phyloP scores from a whole-genome alignment of 2,329 filamentous ascomycete genomes.

The Aspergillus fumigatiaffinis region DNA sequence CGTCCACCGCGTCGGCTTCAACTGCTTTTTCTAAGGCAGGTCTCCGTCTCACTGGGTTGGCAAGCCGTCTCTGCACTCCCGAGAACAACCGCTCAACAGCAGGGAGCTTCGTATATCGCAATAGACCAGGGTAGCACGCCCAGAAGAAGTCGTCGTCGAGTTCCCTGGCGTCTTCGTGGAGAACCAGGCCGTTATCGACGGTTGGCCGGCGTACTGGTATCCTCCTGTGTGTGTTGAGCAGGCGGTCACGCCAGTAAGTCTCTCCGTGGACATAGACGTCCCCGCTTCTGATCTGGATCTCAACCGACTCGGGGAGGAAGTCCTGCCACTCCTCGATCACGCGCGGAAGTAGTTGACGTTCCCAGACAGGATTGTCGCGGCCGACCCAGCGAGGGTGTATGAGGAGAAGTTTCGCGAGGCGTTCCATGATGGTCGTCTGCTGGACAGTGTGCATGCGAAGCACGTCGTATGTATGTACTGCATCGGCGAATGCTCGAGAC shows the following conservation, averaged over 20 bases:
- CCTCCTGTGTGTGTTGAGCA: slow-evolving; percentile 12
- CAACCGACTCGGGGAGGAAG: slow-evolving; percentile 40
- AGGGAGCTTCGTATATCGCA: slow-evolving; percentile 4
- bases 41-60: neutral
- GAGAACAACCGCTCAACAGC: slow-evolving; percentile 17
- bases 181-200: slow-evolving; percentile 7
- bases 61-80: neutral
- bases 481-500: slow-evolving; percentile 24
- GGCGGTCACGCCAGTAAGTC: slow-evolving; percentile 15
- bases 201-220: slow-evolving; percentile 20
- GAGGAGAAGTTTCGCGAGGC: slow-evolving; percentile 20
- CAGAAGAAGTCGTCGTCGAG: slow-evolving; percentile 26
- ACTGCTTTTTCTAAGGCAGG: neutral
- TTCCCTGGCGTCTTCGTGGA: slow-evolving; percentile 16
- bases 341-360: slow-evolving; percentile 37
- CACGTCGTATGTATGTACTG: slow-evolving; percentile 31
- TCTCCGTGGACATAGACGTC: slow-evolving; percentile 35
- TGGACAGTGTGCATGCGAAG: slow-evolving; percentile 28
- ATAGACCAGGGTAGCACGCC: slow-evolving; percentile 7
- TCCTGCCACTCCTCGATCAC: slow-evolving; percentile 47
- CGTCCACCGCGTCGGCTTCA: neutral
- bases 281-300: slow-evolving; percentile 39
- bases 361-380: slow-evolving; percentile 25
- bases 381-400: slow-evolving; percentile 16
- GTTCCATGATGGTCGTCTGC: slow-evolving; percentile 21